phyloP scores from a whole-genome alignment of 352 stramenopile species.

The Lagenidium sp. region DNA sequence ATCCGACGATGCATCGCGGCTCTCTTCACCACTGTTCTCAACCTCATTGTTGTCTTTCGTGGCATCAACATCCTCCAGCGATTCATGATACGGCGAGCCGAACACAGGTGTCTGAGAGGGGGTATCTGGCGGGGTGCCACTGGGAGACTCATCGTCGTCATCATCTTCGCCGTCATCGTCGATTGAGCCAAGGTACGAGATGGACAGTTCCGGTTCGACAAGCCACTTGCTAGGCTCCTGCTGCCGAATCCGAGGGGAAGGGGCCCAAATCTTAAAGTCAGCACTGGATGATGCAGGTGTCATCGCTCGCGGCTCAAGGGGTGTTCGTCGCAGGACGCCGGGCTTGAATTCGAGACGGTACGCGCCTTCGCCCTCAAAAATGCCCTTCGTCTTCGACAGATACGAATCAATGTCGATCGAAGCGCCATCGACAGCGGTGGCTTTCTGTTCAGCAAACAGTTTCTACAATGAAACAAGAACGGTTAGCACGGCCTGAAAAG shows the following conservation, averaged over 20 bases:
- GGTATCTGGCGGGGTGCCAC: conserved; percentile 52
- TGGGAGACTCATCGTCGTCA: conserved; percentile 63
- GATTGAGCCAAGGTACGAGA: conserved; percentile 77
- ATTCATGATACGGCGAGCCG: conserved; percentile 45
- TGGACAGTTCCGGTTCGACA: conserved; percentile 61
- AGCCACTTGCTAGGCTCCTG: conserved; percentile 78
- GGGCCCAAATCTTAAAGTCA: conserved; percentile 71
- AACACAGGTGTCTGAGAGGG: conserved; percentile 61
- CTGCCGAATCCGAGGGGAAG: conserved; percentile 61
- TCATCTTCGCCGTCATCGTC: conserved; percentile 66
- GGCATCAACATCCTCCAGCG: conserved; percentile 28
- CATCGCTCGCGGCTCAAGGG: conserved; percentile 35
- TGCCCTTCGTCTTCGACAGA: conserved; percentile 64
- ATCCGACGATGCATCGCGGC: conserved; percentile 28
- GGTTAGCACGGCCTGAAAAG: background rate
- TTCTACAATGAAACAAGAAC: conserved; percentile 15
- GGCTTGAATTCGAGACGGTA: conserved; percentile 83
- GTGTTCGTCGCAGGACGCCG: conserved; percentile 67
- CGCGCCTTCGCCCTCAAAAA: conserved; percentile 76
- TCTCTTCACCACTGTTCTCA: conserved; percentile 26
- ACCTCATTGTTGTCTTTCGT: conserved; percentile 24
- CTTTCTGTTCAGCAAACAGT: conserved; percentile 51
- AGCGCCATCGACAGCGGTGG: conserved; percentile 11
- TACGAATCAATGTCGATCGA: conserved; percentile 35
- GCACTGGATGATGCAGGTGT: conserved; percentile 28